Evolutionary conservation across 2,329 filamentous ascomycete genomes (phyloP).

Genomic region (Sclerotinia minor): DNA sequence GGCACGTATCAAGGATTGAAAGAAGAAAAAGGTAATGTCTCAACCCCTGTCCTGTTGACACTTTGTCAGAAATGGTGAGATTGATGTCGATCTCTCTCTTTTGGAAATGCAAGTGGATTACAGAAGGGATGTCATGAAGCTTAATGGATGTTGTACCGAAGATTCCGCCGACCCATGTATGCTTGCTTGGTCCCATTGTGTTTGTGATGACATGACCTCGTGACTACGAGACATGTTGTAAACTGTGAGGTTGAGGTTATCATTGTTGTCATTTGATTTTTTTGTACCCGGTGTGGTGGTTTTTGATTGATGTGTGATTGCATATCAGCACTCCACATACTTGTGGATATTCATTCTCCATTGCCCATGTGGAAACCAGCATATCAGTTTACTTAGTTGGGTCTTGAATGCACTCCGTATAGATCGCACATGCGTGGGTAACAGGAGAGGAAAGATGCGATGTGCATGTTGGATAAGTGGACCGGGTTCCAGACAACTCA

Average conservation of each 20-base stretch:
- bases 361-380: slow-evolving; percentile 16
- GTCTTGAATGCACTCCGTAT: background rate
- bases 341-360: slow-evolving; percentile 7
- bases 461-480: background rate
- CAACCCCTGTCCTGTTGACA: slow-evolving; percentile 16
- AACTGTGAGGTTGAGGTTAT: background rate
- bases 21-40: slow-evolving; percentile 10
- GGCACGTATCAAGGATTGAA: background rate
- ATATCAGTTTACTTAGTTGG: slow-evolving; percentile 3
- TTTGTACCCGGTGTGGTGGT: background rate
- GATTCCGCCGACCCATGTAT: slow-evolving; percentile 5
- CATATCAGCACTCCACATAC: slow-evolving; percentile 7
- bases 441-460: slow-evolving; percentile 5
- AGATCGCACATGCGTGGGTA: slow-evolving; percentile 7
- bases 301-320: slow-evolving; percentile 5
- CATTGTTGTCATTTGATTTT: slow-evolving; percentile 17
- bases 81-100: background rate
- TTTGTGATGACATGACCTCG: background rate
- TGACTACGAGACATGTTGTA: background rate
- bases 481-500: slow-evolving; percentile 8
- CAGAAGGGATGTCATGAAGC: background rate
- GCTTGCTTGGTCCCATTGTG: background rate
- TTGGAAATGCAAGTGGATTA: background rate
- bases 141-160: slow-evolving; percentile 15
- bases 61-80: background rate